Evolutionary conservation across 148 eudicot genomes (phyloP).

Genomic region (Nepenthes mirabilis): DNA sequence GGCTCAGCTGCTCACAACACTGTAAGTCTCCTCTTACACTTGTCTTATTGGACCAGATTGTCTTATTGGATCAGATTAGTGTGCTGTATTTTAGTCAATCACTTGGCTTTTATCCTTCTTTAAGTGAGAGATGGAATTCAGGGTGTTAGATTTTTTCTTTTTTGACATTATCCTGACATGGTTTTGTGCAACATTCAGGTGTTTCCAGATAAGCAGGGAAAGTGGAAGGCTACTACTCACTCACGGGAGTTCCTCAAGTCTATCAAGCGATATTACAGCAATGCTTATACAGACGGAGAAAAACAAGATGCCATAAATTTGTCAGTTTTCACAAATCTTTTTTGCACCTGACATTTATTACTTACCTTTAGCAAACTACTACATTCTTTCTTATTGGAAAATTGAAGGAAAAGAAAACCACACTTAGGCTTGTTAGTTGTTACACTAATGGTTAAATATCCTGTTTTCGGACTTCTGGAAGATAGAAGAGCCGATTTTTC

Average conservation of each 20-base stretch:
- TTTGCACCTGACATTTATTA: background rate
- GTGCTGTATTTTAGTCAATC: background rate
- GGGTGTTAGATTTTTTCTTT: background rate
- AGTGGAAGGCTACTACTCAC: constrained; percentile 99
- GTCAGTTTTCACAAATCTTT: constrained; percentile 28
- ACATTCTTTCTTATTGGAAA: too few relatives aligned
- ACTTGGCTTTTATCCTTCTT: background rate
- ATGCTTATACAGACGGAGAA: constrained; percentile 96
- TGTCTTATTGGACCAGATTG: background rate
- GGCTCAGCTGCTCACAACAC: constrained; percentile 99
- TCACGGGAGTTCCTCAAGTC: constrained; percentile 93
- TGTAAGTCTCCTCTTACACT: constrained; percentile 26
- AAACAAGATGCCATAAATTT: constrained; percentile 97
- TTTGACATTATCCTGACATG: background rate
- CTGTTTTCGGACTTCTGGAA: too few relatives aligned
- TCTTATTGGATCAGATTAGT: background rate
- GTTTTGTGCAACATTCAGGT: constrained; percentile 33
- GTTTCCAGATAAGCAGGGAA: constrained; percentile 90
- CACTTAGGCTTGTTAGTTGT: too few relatives aligned
- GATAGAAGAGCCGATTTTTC: too few relatives aligned
- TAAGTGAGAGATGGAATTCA: background rate
- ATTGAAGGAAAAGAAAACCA: too few relatives aligned
- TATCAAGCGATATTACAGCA: constrained; percentile 95
- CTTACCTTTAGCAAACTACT: constrained; percentile 4
- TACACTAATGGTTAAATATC: too few relatives aligned